Evolutionary conservation across 805 yeast genomes (phyloP).

Genomic region (Metschnikowia cubensis): DNA sequence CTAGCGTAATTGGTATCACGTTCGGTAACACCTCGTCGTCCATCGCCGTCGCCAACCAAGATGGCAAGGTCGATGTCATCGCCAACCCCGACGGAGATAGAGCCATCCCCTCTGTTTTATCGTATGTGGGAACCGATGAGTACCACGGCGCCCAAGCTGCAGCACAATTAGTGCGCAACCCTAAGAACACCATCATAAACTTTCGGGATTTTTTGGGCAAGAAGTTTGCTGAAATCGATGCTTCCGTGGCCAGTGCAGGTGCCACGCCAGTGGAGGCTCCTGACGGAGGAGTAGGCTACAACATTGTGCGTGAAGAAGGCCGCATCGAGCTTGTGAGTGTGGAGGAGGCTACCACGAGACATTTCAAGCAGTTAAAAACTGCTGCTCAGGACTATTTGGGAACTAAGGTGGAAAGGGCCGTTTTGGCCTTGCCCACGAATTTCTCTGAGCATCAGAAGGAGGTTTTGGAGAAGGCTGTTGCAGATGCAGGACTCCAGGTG

Average conservation of each 20-base stretch:
- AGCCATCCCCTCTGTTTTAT: slow-evolving; percentile 85
- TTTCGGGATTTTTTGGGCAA: slow-evolving; percentile 92
- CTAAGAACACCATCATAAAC: slow-evolving; percentile 78
- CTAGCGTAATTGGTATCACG: slow-evolving; percentile 81
- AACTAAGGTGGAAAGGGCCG: slow-evolving; percentile 71
- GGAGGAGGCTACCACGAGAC: slow-evolving; percentile 79
- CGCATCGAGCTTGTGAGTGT: slow-evolving; percentile 56
- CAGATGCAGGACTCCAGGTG: slow-evolving; percentile 70
- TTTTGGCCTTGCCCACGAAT: slow-evolving; percentile 86
- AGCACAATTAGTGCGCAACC: slow-evolving; percentile 88
- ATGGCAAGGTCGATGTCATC: slow-evolving; percentile 93
- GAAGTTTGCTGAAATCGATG: slow-evolving; percentile 64
- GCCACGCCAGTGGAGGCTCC: slow-evolving; percentile 55
- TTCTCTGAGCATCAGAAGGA: slow-evolving; percentile 70
- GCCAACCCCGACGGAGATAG: slow-evolving; percentile 99
- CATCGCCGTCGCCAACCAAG: slow-evolving; percentile 79
- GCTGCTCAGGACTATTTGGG: slow-evolving; percentile 96
- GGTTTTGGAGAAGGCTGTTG: slow-evolving; percentile 58
- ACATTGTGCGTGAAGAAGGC: slow-evolving; percentile 49
- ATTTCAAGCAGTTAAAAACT: slow-evolving; percentile 69
- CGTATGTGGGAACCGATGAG: slow-evolving; percentile 92
- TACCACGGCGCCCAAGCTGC: slow-evolving; percentile 96
- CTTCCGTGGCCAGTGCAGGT: slow-evolving; percentile 53
- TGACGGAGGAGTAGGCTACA: slow-evolving; percentile 67
- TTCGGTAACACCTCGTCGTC: slow-evolving; percentile 96